Evolutionary conservation across 345 rosid genomes (phyloP).

Genomic region (Lagerstroemia speciosa): DNA sequence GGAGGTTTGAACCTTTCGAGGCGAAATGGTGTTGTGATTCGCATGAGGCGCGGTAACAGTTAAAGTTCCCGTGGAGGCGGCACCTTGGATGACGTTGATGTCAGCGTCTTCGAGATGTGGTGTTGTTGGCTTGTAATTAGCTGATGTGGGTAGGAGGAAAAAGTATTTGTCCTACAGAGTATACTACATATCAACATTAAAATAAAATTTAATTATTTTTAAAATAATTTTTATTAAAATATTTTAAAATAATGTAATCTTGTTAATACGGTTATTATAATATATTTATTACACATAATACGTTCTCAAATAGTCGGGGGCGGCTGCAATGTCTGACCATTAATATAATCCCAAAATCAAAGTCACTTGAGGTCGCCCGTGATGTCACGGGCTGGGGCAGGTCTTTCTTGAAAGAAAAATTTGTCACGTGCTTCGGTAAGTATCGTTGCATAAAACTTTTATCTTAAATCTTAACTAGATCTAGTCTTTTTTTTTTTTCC

Average conservation of each 20-base stretch:
- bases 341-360: background rate
- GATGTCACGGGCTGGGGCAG: background rate
- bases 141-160: background rate
- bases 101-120: background rate
- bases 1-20: conserved; percentile 17
- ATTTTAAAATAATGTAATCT: no score
- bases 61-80: background rate
- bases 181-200: no score
- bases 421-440: background rate
- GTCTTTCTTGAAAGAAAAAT: background rate
- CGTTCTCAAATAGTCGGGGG: no score
- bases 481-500: no score
- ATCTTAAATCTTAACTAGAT: no score
- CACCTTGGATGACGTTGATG: background rate
- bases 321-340: background rate
- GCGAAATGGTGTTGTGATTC: background rate
- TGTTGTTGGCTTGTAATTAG: background rate
- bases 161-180: no score
- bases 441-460: background rate
- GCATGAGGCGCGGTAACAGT: background rate
- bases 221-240: no score
- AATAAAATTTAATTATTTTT: no score
- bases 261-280: no score
- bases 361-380: background rate
- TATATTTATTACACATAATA: no score